A percentile compares a stretch with the other conserved stretches of the same genome.
Evolutionary conservation across 176 grass and related monocot genomes (phyloP).

Genomic region (Triticum turgidum): DNA sequence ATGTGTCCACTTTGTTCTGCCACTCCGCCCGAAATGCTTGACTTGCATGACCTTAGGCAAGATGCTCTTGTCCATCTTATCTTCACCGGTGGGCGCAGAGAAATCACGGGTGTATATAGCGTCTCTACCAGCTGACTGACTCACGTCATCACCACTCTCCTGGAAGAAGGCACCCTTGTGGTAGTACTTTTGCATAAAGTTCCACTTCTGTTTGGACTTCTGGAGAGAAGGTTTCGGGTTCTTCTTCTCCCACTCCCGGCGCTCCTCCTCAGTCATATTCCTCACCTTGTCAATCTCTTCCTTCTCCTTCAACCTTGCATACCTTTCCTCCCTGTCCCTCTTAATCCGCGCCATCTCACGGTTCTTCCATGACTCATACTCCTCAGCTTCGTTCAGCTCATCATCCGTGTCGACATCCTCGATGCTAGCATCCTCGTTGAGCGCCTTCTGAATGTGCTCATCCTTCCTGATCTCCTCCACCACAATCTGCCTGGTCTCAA

Average conservation of each 20-base stretch:
- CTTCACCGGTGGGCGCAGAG: conserved; percentile 86
- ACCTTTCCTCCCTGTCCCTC: conserved; percentile 90
- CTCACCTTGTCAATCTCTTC: conserved; percentile 95
- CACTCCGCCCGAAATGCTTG: conserved; percentile 94
- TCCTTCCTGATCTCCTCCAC: conserved; percentile 92
- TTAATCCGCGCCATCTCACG: conserved; percentile 98
- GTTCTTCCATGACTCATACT: conserved; percentile 89
- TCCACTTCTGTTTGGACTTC: conserved; percentile 79
- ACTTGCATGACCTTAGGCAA: conserved; percentile 99
- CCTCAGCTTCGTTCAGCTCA: conserved; percentile 93
- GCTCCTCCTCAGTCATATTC: conserved; percentile 97
- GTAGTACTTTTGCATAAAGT: conserved; percentile 97
- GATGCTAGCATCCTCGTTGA: conserved; percentile 65
- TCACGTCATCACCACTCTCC: conserved; percentile 57
- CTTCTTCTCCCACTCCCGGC: conserved; percentile 76
- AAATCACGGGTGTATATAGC: conserved; percentile 77
- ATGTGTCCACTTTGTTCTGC: conserved; percentile 98
- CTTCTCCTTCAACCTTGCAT: conserved; percentile 95
- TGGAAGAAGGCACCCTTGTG: conserved; percentile 98
- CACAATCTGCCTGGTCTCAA: conserved; percentile 73
- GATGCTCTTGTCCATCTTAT: conserved; percentile 97
- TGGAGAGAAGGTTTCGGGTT: conserved; percentile 49
- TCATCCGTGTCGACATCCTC: conserved; percentile 90
- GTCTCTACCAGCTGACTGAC: conserved; percentile 51
- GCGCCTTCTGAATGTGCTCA: conserved; percentile 72